Evolutionary conservation across 2,329 filamentous ascomycete genomes (phyloP).

Genomic region (Penicillium oxalicum): DNA sequence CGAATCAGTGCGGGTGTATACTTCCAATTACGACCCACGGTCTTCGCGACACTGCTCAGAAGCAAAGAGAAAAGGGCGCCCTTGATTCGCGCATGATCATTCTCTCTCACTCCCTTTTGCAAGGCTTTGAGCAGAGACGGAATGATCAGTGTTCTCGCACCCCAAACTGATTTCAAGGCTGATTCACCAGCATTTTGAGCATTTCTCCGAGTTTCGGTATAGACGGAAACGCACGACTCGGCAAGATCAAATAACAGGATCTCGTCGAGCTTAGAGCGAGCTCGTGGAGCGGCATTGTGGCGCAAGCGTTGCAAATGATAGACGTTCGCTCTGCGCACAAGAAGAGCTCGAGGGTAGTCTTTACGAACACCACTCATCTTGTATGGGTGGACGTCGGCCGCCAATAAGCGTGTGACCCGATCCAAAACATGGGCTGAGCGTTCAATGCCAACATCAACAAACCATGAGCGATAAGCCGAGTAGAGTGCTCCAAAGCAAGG

Average conservation of each 20-base stretch:
- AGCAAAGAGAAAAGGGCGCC: conserved; percentile 86
- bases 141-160: conserved; percentile 81
- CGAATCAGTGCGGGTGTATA: conserved; percentile 86
- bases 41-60: conserved; percentile 82
- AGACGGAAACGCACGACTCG: conserved; percentile 81
- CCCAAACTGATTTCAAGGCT: conserved; percentile 83
- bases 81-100: conserved; percentile 88
- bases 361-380: conserved; percentile 91
- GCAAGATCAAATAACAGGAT: conserved; percentile 77
- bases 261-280: conserved; percentile 86
- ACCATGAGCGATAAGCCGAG: conserved; percentile 89
- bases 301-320: conserved; percentile 93
- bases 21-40: conserved; percentile 85
- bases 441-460: conserved; percentile 95
- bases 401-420: conserved; percentile 74
- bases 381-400: conserved; percentile 82
- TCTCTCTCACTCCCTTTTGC: conserved; percentile 67
- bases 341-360: conserved; percentile 82
- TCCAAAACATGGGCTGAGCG: conserved; percentile 90
- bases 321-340: conserved; percentile 86
- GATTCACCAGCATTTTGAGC: conserved; percentile 91
- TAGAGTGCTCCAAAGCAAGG: conserved; percentile 91
- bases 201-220: conserved; percentile 91
- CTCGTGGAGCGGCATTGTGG: conserved; percentile 82
- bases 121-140: conserved; percentile 77